Evolutionary conservation across 495 filamentous ascomycete genomes (phyloP).

Genomic region (Podospora pseudocomata): DNA sequence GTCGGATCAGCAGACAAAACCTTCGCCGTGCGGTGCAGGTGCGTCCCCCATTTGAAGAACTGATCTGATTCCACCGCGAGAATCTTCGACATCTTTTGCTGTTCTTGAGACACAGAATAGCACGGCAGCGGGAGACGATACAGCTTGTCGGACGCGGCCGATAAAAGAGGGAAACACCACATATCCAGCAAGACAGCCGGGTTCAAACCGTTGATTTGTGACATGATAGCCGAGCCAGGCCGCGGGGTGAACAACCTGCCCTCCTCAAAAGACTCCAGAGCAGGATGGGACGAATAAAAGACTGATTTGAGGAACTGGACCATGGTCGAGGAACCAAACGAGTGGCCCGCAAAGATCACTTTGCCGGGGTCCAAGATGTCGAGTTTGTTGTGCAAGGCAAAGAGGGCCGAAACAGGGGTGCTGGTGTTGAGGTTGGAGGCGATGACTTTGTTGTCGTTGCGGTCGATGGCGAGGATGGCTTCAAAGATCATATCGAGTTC

Average conservation of each 20-base stretch:
- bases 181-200: constrained; percentile 65
- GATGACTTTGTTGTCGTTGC: constrained; percentile 34
- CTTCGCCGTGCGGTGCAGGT: constrained; percentile 57
- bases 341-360: constrained; percentile 70
- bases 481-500: constrained; percentile 63
- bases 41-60: constrained; percentile 68
- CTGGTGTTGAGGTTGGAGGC: constrained; percentile 46
- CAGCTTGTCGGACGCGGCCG: constrained; percentile 51
- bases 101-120: constrained; percentile 39
- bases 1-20: constrained; percentile 52
- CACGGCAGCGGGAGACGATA: constrained; percentile 63
- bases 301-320: constrained; percentile 70
- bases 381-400: constrained; percentile 51
- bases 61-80: constrained; percentile 64
- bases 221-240: constrained; percentile 43
- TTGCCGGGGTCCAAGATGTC: constrained; percentile 65
- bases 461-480: constrained; percentile 59
- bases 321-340: constrained; percentile 67
- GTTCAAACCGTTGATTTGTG: constrained; percentile 60
- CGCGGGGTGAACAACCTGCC: constrained; percentile 50
- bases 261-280: constrained; percentile 17
- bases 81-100: constrained; percentile 47
- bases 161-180: constrained; percentile 66
- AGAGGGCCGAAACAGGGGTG: constrained; percentile 41
- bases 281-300: constrained; percentile 48